Percentiles rank a stretch among this genome's conserved stretches.
These are phyloP conservation scores for Fusarium tupiense DNA, from an alignment of 2,329 filamentous ascomycete genomes.

Conservation along the genomic window DNA sequence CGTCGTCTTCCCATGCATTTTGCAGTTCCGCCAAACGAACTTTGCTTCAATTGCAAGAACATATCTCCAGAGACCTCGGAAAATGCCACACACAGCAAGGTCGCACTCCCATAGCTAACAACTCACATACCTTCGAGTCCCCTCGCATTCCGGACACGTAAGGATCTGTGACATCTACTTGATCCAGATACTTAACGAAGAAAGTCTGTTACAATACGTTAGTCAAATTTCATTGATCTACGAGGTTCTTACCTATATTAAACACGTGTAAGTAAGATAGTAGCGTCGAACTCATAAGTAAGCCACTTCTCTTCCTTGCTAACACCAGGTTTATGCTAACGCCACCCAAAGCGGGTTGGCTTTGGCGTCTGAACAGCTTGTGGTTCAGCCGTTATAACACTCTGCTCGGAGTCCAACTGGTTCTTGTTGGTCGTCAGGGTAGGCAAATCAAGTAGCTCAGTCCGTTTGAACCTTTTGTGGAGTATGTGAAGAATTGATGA, in stretches of 20 bases:
- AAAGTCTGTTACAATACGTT: not conserved
- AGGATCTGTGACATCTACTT: not conserved
- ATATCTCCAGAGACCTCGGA: too few relatives aligned
- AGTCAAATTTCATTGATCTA: not conserved
- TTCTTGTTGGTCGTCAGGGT: not conserved
- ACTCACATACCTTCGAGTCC: not conserved
- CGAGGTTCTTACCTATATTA: fast-evolving
- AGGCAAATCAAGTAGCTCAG: too few relatives aligned
- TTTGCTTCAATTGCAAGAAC: too few relatives aligned
- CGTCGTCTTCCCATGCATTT: too few relatives aligned
- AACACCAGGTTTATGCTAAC: fast-evolving
- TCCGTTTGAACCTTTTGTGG: too few relatives aligned
- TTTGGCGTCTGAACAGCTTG: not conserved
- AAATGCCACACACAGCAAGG: too few relatives aligned
- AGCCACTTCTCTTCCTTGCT: not conserved
- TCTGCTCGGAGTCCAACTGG: not conserved
- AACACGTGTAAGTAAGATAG: fast-evolving
- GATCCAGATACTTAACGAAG: not conserved
- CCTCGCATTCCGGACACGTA: not conserved
- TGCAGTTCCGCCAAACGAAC: too few relatives aligned
- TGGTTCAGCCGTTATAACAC: too few relatives aligned
- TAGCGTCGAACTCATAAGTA: not conserved
- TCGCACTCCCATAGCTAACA: too few relatives aligned
- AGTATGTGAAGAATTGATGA: too few relatives aligned
- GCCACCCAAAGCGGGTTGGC: not conserved